Evolutionary conservation across 1,284 basidiomycete genomes (phyloP).

Genomic region (Taiwanofungus camphoratus): DNA sequence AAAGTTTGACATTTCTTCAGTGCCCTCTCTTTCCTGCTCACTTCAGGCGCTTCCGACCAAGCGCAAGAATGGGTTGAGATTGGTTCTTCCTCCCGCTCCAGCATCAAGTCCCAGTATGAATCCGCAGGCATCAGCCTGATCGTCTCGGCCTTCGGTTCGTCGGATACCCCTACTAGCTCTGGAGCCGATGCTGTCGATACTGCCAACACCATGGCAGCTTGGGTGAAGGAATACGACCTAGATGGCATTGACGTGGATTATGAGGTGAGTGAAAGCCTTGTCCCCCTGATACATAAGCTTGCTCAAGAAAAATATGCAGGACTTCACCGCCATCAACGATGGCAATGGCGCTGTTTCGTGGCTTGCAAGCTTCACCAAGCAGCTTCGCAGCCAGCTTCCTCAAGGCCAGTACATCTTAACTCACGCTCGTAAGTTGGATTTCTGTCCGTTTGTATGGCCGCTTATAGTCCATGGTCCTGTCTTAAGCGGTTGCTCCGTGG

Average conservation of each 20-base stretch:
- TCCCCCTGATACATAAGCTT: neutral
- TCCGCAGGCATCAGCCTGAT: conserved; percentile 43
- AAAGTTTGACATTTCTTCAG: conserved; percentile 22
- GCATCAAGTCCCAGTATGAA: conserved; percentile 36
- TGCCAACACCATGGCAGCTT: conserved; percentile 43
- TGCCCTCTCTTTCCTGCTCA: conserved; percentile 38
- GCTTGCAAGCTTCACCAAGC: conserved; percentile 39
- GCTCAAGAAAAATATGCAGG: conserved; percentile 27
- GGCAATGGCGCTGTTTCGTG: conserved; percentile 36
- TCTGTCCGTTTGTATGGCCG: neutral
- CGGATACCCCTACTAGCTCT: conserved; percentile 43
- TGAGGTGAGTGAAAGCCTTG: conserved; percentile 32
- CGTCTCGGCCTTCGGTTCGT: conserved; percentile 45
- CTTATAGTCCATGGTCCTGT: neutral
- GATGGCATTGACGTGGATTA: conserved; percentile 58
- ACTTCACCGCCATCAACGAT: conserved; percentile 40
- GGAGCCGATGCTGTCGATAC: conserved; percentile 34
- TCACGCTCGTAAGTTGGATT: conserved; percentile 32
- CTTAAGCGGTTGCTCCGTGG: conserved; percentile 46
- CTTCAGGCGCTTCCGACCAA: conserved; percentile 39
- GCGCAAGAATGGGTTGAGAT: conserved; percentile 37
- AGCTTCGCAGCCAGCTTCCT: conserved; percentile 30
- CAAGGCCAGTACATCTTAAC: conserved; percentile 31
- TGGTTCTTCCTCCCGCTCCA: conserved; percentile 27
- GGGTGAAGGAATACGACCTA: conserved; percentile 43